These are phyloP conservation scores for Inonotus hispidus DNA, from an alignment of 1,284 basidiomycete species.

Conservation along the genomic window DNA sequence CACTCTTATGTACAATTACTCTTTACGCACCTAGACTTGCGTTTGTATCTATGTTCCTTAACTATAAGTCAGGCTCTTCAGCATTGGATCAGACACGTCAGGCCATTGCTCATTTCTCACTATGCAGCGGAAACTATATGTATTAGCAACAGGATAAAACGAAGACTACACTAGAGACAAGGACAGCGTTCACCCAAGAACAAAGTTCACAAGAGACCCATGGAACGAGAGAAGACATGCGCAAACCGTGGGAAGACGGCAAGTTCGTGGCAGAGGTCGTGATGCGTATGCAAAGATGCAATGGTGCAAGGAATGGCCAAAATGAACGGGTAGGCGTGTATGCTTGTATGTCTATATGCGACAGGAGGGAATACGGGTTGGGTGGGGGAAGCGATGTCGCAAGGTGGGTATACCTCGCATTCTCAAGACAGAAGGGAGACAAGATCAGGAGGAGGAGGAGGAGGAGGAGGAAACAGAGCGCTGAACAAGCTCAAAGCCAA, in stretches of 20 bases:
- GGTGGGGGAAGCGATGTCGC: neutral
- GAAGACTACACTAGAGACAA: neutral
- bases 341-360: no score
- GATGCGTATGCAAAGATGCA: neutral
- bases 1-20: no score
- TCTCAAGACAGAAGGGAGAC: neutral
- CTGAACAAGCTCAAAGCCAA: neutral
- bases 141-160: neutral
- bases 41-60: no score
- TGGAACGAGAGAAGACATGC: no score
- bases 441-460: no score
- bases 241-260: no score
- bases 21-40: no score
- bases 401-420: neutral
- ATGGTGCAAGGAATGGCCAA: neutral
- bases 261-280: neutral
- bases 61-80: no score
- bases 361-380: no score
- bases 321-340: no score
- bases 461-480: neutral
- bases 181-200: neutral
- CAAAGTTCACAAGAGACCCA: neutral
- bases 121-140: neutral
- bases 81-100: no score
- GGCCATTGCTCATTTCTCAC: no score